Evolutionary conservation across 805 yeast genomes (phyloP).

Genomic region (Candida peoriensis): DNA sequence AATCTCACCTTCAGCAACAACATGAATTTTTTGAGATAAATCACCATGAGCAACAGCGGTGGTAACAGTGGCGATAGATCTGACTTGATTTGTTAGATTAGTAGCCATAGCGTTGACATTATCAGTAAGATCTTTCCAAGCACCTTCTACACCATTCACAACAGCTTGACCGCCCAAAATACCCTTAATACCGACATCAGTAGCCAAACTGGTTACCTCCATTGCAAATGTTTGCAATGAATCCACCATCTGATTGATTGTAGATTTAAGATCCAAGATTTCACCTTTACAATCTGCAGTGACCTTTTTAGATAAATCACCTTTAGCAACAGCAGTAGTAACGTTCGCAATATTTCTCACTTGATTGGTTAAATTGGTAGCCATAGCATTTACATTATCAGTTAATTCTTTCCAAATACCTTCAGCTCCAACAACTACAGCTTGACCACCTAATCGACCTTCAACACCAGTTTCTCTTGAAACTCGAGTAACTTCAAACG

Average conservation of each 20-base stretch:
- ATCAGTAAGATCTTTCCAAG: slow-evolving; percentile 88
- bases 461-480: slow-evolving; percentile 89
- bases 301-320: slow-evolving; percentile 79
- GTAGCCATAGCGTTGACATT: slow-evolving; percentile 93
- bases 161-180: slow-evolving; percentile 90
- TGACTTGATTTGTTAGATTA: slow-evolving; percentile 82
- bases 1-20: slow-evolving; percentile 88
- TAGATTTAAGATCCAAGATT: slow-evolving; percentile 75
- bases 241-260: slow-evolving; percentile 92
- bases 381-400: slow-evolving; percentile 90
- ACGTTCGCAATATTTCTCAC: slow-evolving; percentile 87
- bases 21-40: slow-evolving; percentile 81
- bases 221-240: slow-evolving; percentile 81
- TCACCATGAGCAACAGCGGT: slow-evolving; percentile 95
- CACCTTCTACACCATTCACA: slow-evolving; percentile 84
- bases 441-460: slow-evolving; percentile 85
- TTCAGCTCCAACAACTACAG: slow-evolving; percentile 73
- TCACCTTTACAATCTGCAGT: slow-evolving; percentile 91
- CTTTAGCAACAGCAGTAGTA: slow-evolving; percentile 84
- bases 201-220: slow-evolving; percentile 85
- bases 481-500: slow-evolving; percentile 83
- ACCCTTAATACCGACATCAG: slow-evolving; percentile 92
- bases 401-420: slow-evolving; percentile 89
- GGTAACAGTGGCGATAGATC: slow-evolving; percentile 89
- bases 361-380: slow-evolving; percentile 78